Base-by-base conservation (phyloP, 2,329 filamentous ascomycete species). In the Fusarium cicatricum region DNA sequence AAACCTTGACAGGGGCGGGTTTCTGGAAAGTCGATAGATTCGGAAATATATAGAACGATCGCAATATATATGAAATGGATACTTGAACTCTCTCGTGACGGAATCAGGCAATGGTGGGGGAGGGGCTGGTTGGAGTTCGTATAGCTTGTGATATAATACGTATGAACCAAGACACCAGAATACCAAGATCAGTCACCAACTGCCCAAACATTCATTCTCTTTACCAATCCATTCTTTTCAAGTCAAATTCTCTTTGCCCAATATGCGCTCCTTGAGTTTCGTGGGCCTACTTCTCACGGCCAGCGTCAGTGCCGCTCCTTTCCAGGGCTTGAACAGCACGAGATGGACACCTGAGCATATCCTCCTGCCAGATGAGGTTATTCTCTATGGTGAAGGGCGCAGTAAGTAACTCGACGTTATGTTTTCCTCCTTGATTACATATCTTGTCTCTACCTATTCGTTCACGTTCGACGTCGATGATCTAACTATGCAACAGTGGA, bases 341-440 rank as follows among this genome's bases (percentile, higher is more conserved):
- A 14, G 40, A 14, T 64, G 60, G 55, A 50, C 56, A 10, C 56
- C 56, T 2, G 56, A 64, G 4, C 60, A 60, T 3, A 4, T 64
- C 11, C 55, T 64, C 5, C 10, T 54, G 38, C 44, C n/a, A 2
- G 48, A 64, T 2, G 52, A 64, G 32, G 60, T 64, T 2, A 64
- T 64, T 10, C 60, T 64, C 16, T 64, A 60, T 6, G 55, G 56
- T 1, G 21, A 44, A 11, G 55, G 56, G 1, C 55, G 56, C 14
- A 59, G 39, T 59, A 59, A 33, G 55, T 55, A 3, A 1, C 12
- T 10, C 2, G 9, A 26, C 9, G 3, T 10, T 3, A 6, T 5
- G 0, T 8, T 0, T 15, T 1, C 10, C 2, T 3, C 7, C 15
- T 4, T 26, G 12, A 6, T n/a, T n/a, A n/a, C n/a, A n/a, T n/a